Evolutionary conservation across 441 rosid genomes (phyloP).

Genomic region (Pelargonium australe): DNA sequence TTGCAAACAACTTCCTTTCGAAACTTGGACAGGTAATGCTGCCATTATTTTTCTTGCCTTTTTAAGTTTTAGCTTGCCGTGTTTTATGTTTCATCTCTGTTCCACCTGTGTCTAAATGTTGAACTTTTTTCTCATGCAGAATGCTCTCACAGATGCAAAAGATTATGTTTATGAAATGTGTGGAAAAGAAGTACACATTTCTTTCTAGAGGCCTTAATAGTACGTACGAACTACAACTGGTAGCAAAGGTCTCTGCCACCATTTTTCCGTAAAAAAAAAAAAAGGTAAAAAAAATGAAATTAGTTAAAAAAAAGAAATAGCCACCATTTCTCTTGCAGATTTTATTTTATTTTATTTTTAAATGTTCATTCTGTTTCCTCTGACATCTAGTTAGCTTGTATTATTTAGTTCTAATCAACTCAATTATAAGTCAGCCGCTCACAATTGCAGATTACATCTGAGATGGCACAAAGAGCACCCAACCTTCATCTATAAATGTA

Average conservation of each 20-base stretch:
- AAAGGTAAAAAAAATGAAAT: no score
- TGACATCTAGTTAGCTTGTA: neutral
- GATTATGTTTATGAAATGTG: constrained; percentile 92
- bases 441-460: neutral
- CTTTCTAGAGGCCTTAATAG: constrained; percentile 41
- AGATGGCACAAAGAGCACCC: constrained; percentile 45
- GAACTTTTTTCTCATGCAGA: constrained; percentile 35
- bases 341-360: no score
- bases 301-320: no score
- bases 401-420: neutral
- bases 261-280: no score
- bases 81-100: neutral
- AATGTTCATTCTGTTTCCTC: no score
- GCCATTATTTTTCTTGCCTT: neutral
- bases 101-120: neutral
- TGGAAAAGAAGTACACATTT: constrained; percentile 76
- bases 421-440: neutral
- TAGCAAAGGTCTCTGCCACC: no score
- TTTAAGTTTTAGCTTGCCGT: neutral
- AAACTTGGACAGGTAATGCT: constrained; percentile 83
- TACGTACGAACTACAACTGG: neutral
- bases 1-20: constrained; percentile 77
- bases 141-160: constrained; percentile 79
- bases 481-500: constrained; percentile 21
- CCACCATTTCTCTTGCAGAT: no score